Conservation (phyloP, 1,139 yeast genomes). For the Torulaspora pretoriensis region DNA sequence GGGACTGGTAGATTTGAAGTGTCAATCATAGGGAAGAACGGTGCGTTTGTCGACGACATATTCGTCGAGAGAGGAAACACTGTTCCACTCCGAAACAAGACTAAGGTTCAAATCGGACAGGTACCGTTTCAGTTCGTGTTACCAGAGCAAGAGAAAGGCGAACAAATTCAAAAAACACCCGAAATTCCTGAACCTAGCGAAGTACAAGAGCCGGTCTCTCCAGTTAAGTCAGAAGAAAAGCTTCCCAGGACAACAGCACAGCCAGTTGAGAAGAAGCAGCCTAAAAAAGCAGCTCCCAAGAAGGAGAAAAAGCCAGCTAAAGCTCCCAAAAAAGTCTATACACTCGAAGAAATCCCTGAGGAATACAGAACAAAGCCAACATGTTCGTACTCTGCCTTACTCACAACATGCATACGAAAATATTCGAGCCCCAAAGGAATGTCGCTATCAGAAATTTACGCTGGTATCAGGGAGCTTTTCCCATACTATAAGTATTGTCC, state of each 20-base stretch:
- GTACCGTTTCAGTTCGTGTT: conserved; percentile 81
- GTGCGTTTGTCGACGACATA: conserved; percentile 88
- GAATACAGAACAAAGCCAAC: conserved; percentile 81
- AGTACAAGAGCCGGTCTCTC: conserved; percentile 10
- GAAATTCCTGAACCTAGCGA: conserved; percentile 9
- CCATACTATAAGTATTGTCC: conserved; percentile 92
- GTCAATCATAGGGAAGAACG: conserved; percentile 87
- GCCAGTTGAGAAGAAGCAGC: conserved; percentile 14
- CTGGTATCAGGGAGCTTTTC: conserved; percentile 77
- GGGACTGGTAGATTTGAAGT: conserved; percentile 91
- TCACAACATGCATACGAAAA: conserved; percentile 71
- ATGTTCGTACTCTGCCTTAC: conserved; percentile 71
- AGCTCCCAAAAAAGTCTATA: conserved; percentile 56
- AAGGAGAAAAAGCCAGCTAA: conserved; percentile 51
- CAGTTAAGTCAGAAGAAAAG: conserved; percentile 16
- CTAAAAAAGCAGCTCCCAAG: conserved; percentile 16
- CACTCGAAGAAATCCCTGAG: conserved; percentile 77
- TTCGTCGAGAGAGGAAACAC: conserved; percentile 89
- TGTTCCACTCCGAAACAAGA: conserved; percentile 73
- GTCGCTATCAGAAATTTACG: conserved; percentile 80
- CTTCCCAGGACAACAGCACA: conserved; percentile 6
- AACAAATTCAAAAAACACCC: conserved; percentile 11
- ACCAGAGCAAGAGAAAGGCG: conserved; percentile 45
- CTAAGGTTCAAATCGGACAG: conserved; percentile 89
- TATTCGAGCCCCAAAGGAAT: conserved; percentile 64